Evolutionary conservation across 2,329 filamentous ascomycete species (phyloP).

Genomic region (Apiospora pterosperma): DNA sequence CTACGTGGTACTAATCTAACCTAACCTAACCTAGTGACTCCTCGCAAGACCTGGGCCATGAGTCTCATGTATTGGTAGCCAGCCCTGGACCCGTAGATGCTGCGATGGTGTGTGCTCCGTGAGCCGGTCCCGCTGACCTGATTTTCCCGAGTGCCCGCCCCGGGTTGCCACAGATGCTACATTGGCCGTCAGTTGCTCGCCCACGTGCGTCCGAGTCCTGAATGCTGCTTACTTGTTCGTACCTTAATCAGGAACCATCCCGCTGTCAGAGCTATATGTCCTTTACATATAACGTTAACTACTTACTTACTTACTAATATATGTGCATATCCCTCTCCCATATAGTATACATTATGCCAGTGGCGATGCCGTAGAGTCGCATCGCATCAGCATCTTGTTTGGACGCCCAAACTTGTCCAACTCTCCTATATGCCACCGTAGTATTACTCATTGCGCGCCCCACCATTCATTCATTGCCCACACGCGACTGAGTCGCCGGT

Average conservation of each 20-base stretch:
- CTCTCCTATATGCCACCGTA: background rate
- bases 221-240: background rate
- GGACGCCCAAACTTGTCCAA: background rate
- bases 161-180: background rate
- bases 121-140: background rate
- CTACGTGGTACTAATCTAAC: too few relatives aligned
- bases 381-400: background rate
- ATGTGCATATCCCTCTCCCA: background rate
- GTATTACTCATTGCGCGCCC: background rate
- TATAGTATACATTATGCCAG: background rate
- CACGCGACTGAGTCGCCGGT: background rate
- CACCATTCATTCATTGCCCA: background rate
- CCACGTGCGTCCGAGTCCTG: background rate
- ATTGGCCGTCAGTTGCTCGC: background rate
- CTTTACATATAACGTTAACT: too few relatives aligned
- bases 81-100: too few relatives aligned
- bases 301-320: too few relatives aligned
- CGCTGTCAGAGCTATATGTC: background rate
- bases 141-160: background rate
- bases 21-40: too few relatives aligned
- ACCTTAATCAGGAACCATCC: background rate
- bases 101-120: background rate
- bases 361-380: background rate
- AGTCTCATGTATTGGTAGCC: too few relatives aligned
- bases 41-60: too few relatives aligned